Conservation (phyloP, 2,329 filamentous ascomycete species). For the Xylaria sp. region DNA sequence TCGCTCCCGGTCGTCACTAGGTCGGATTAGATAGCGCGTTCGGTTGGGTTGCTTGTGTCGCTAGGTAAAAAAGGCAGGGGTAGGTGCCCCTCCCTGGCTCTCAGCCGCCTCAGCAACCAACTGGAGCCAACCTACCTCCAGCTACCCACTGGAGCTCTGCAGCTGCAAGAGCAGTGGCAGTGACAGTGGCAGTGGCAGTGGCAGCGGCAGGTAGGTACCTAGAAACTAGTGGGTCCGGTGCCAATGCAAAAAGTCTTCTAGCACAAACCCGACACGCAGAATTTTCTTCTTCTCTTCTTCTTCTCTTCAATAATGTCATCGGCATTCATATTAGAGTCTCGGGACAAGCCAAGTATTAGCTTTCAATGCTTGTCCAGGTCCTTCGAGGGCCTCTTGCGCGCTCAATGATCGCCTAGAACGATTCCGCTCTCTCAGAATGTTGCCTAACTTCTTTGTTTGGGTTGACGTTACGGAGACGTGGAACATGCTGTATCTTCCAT, state of each 20-base stretch:
- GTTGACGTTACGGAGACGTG: conserved; percentile 45
- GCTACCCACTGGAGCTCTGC: too few species aligned
- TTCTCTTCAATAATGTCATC: conserved; percentile 71
- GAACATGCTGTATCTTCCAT: conserved; percentile 35
- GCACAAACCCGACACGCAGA: conserved; percentile 30
- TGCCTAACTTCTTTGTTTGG: conserved; percentile 56
- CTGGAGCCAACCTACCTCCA: too few species aligned
- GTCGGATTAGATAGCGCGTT: not conserved
- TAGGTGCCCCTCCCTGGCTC: too few species aligned
- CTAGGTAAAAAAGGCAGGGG: too few species aligned
- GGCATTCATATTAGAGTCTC: conserved; percentile 99
- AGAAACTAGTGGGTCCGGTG: too few species aligned
- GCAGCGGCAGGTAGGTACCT: too few species aligned
- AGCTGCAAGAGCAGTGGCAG: too few species aligned
- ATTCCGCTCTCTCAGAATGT: conserved; percentile 72
- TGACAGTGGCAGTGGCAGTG: not conserved
- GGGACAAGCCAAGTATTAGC: conserved; percentile 69
- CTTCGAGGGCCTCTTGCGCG: conserved; percentile 83
- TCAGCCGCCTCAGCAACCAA: too few species aligned
- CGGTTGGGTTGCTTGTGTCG: not conserved
- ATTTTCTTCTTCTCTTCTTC: conserved; percentile 46
- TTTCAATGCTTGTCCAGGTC: conserved; percentile 92
- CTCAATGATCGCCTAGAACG: conserved; percentile 96
- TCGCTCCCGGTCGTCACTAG: not conserved
- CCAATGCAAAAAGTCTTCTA: not conserved